These are phyloP conservation scores for Pythium coloratum DNA, from an alignment of 352 stramenopile genomes.

Conservation along the genomic window DNA sequence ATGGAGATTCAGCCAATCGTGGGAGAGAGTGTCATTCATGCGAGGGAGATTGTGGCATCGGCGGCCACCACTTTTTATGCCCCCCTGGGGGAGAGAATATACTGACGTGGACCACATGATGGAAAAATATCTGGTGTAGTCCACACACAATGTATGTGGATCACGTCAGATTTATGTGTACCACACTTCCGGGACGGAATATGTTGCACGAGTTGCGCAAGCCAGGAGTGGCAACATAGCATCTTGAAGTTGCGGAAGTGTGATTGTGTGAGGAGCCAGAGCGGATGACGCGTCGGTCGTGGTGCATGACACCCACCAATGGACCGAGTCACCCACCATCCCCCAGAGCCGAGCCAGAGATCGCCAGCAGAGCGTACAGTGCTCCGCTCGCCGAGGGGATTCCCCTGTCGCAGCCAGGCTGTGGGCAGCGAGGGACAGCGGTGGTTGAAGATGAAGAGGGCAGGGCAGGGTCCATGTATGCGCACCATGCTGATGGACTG, in stretches of 20 bases:
- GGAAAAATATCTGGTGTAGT: neutral
- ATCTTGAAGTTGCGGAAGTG: neutral
- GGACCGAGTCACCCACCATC: neutral
- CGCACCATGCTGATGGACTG: no score
- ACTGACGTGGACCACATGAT: neutral
- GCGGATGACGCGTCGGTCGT: neutral
- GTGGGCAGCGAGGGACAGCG: neutral
- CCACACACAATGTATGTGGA: conserved; percentile 1
- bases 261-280: neutral
- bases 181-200: neutral
- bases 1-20: conserved; percentile 3
- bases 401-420: neutral
- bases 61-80: neutral
- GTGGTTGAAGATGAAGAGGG: neutral
- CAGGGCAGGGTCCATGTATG: no score
- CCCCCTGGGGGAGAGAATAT: neutral
- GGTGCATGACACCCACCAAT: neutral
- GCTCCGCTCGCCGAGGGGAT: neutral
- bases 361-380: neutral
- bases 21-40: conserved; percentile 1
- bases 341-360: neutral
- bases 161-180: neutral
- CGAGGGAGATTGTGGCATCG: neutral
- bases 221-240: neutral
- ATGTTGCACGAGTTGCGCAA: conserved; percentile 8